Base-by-base conservation (phyloP, 2,329 filamentous ascomycete genomes). In the Paecilomyces sp. region DNA sequence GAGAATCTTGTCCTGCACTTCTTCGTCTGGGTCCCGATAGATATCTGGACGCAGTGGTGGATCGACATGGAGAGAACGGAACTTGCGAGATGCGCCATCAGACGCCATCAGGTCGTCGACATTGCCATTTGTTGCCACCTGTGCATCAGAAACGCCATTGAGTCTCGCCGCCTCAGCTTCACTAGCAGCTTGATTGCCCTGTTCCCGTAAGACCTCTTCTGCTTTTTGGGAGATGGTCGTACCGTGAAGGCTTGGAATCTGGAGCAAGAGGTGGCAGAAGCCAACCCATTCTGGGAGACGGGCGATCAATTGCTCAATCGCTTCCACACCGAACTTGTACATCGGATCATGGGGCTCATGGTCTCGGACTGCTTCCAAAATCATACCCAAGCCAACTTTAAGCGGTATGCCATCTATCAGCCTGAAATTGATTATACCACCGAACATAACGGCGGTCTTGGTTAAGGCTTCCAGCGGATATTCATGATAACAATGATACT, bases 241-340 rank as follows among this genome's bases (percentile, higher is more conserved):
- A 5, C 88, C 88, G 65, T 90, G 89, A 22, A 99, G 82, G 50
- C 86, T 89, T 0, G 89, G 88, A 47, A 96, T 91, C 62, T 91
- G 88, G 24, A 95, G 77, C 5, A 99, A 83, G 62, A 94, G 86
- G 62, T 89, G 88, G 73, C 93, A 97, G 68, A 97, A 95, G 1
- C 90, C 90, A n/a, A 92, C 91, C 94, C 94, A 99, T 71, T 99
- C 94, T 3, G 86, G 83, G 55, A 99, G 85, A 50, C 94, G 86
- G 47, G 85, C 83, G 58, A 91, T 87, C 58, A 97, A 84, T 73
- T 97, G 92, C 72, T 97, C 88, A 61, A 99, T 83, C 15, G 94
- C 94, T 72, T 99, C 94, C 12, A 99, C 83, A 11, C 95, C 94
- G 71, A 99, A 99, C 69, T 97, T 96, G 80, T 94, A 97, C 94